Evolutionary conservation across 441 rosid species (phyloP).

Genomic region (Aquilaria agallochum): DNA sequence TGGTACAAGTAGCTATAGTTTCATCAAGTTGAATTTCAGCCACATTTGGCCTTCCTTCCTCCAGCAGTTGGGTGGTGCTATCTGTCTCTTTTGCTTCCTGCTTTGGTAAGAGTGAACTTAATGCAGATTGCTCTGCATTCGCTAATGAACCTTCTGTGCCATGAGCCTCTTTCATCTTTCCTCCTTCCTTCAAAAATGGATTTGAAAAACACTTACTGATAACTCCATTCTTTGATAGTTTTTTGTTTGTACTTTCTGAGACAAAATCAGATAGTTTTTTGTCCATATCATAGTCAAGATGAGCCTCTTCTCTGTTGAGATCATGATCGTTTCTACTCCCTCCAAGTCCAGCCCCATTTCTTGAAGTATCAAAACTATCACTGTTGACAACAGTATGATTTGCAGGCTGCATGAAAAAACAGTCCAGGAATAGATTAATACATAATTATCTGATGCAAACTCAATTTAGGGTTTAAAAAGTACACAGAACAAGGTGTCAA

Average conservation of each 20-base stretch:
- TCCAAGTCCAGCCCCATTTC: conserved; percentile 17
- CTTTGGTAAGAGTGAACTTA: conserved; percentile 31
- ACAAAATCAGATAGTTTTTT: conserved; percentile 25
- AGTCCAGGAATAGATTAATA: conserved; percentile 8
- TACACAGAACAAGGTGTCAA: background rate
- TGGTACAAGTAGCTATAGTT: conserved; percentile 19
- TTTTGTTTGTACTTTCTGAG: conserved; percentile 19
- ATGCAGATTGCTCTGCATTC: conserved; percentile 31
- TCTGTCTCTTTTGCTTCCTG: conserved; percentile 29
- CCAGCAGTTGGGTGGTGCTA: conserved; percentile 15
- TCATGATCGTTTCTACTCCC: conserved; percentile 16
- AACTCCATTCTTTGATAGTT: conserved; percentile 17
- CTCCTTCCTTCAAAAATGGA: conserved; percentile 24
- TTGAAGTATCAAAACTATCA: conserved; percentile 16
- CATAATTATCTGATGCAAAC: conserved; percentile 5
- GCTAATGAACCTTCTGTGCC: conserved; percentile 15
- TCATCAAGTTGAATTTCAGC: conserved; percentile 20
- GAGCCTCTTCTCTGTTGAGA: conserved; percentile 13
- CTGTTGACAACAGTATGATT: conserved; percentile 15
- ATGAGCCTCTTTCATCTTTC: conserved; percentile 26
- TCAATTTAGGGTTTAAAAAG: conserved; percentile 2
- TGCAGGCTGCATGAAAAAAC: conserved; percentile 29
- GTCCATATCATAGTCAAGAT: conserved; percentile 22
- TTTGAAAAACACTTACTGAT: background rate
- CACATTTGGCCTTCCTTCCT: conserved; percentile 15